Evolutionary conservation across 768 basidiomycete genomes (phyloP).

Genomic region (Mycena olivaceomarginata): DNA sequence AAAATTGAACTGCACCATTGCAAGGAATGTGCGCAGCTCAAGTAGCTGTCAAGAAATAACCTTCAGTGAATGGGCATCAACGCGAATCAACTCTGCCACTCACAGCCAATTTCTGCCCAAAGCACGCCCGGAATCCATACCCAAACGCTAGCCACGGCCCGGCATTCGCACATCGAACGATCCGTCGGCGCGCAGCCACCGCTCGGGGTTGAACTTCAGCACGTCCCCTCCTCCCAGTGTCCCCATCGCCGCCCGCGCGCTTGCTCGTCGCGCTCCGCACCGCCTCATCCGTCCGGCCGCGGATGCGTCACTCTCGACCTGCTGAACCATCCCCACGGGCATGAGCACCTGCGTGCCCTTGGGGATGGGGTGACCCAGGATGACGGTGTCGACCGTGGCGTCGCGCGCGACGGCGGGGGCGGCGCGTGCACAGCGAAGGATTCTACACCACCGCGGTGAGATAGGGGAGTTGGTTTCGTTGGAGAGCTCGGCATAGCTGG

Average conservation of each 20-base stretch:
- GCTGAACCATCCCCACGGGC: constrained; percentile 20
- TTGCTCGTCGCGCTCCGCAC: constrained; percentile 8
- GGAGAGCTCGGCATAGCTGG: constrained; percentile 12
- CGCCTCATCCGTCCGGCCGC: not conserved
- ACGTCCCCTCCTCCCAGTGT: constrained; percentile 15
- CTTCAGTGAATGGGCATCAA: not conserved
- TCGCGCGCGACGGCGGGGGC: constrained; percentile 18
- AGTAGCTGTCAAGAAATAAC: not conserved
- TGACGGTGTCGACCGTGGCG: constrained; percentile 24
- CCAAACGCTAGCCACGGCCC: constrained; percentile 36
- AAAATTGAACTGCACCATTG: too few species aligned
- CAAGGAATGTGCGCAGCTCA: too few species aligned
- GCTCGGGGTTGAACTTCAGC: constrained; percentile 24
- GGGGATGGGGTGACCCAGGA: constrained; percentile 32
- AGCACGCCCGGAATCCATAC: constrained; percentile 28
- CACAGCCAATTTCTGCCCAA: constrained; percentile 32
- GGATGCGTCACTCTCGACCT: not conserved
- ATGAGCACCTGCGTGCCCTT: constrained; percentile 30
- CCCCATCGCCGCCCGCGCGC: constrained; percentile 2
- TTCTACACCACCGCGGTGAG: constrained; percentile 18
- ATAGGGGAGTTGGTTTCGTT: constrained; percentile 15
- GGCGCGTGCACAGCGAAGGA: constrained; percentile 29
- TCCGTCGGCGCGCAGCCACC: constrained; percentile 12
- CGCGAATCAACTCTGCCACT: not conserved
- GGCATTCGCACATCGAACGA: constrained; percentile 1